Evolutionary conservation across 768 basidiomycete genomes (phyloP).

Genomic region (Lentinula guzmanii): DNA sequence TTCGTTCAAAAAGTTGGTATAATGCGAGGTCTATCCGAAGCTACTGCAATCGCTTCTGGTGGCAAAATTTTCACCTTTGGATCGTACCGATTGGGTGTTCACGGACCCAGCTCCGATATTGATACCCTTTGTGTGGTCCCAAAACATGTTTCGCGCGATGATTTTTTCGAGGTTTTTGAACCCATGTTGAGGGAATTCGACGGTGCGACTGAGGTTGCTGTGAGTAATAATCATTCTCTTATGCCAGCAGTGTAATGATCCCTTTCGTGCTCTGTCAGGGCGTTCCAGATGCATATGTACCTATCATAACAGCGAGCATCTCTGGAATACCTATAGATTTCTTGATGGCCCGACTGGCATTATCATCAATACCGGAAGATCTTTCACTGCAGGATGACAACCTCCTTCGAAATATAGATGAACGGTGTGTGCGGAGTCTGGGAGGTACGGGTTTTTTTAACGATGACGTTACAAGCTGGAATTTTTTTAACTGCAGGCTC

Average conservation of each 20-base stretch:
- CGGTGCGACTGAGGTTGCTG: constrained; percentile 84
- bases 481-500: constrained; percentile 52
- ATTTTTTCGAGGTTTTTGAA: constrained; percentile 92
- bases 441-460: constrained; percentile 48
- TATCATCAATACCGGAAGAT: constrained; percentile 89
- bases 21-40: constrained; percentile 77
- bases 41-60: constrained; percentile 83
- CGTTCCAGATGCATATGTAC: constrained; percentile 95
- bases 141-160: constrained; percentile 90
- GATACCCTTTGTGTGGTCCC: constrained; percentile 98
- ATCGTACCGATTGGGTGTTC: constrained; percentile 95
- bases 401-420: constrained; percentile 87
- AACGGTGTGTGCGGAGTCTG: constrained; percentile 90
- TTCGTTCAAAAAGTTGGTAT: constrained; percentile 85
- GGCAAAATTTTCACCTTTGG: constrained; percentile 99
- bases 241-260: neutral
- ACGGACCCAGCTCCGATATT: constrained; percentile 93
- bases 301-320: constrained; percentile 89
- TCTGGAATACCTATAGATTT: constrained; percentile 92
- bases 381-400: constrained; percentile 88
- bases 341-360: constrained; percentile 82
- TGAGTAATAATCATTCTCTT: constrained; percentile 35
- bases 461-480: neutral
- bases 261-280: constrained; percentile 44
- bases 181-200: constrained; percentile 80